Base-by-base conservation (phyloP, 805 yeast genomes). In the Schizosaccharomyces japonicus region DNA sequence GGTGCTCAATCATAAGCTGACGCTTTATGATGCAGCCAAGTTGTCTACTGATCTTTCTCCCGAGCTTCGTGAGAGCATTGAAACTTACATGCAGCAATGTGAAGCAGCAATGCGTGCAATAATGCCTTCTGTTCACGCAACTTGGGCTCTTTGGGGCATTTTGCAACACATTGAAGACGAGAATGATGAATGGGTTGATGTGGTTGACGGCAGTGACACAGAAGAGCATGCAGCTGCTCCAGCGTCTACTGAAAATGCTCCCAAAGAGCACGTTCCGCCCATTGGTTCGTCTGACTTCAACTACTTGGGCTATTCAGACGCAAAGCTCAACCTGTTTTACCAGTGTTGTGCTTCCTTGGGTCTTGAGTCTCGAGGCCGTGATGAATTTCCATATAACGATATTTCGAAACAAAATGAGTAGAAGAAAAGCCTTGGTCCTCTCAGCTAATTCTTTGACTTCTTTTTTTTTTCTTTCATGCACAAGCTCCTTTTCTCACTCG, bases 121-220 rank as follows among this genome's bases (percentile, higher is more conserved):
- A 94, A 70, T 95, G 56, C 75, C 92, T 1, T 66, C 82, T 0
- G 87, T 74, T 21, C 78, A 78, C 45, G 66, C 80, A 7, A 73
- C 70, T 57, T 87, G 98, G 98, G 70, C 78, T 3, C 58, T 85
- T 26, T 87, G 98, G 98, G 96, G 94, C 1, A 69, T 90, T 39
- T 23, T 28, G 23, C 46, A 42, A 42, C 25, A 30, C 25, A 13
- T 15, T 11, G 47, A 30, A 31, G 40, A 13, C 13, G 27, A 19
- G n/a, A 15, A 45, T 17, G 47, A 31, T n/a, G 39, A 31, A 13
- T 29, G 47, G 47, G 39, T 15, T n/a, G 39, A 31, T 25, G 15
- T 29, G n/a, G 33, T 25, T 21, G 47, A 17, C 6, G 8, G 28
- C 34, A 45, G 39, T 31, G 39, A 45, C 28, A 15, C 15, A 6